A percentile compares a stretch with the other conserved stretches of the same genome.
phyloP scores from a whole-genome alignment of 805 yeast genomes.

The Yarrowia yakushimensis region DNA sequence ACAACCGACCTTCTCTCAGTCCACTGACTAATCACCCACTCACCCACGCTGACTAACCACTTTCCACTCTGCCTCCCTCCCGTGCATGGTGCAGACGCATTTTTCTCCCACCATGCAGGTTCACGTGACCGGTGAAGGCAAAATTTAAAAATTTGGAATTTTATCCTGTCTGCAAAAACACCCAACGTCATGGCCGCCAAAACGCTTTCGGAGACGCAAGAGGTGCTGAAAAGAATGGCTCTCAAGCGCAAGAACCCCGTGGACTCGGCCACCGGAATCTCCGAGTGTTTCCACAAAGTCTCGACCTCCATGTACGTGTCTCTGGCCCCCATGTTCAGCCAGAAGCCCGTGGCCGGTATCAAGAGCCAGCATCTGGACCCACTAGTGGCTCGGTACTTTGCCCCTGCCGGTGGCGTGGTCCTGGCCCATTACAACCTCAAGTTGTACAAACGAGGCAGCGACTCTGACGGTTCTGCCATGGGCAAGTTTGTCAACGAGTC shows the following conservation, averaged over 20 bases:
- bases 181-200: background rate
- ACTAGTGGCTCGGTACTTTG: conserved; percentile 75
- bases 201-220: conserved; percentile 1
- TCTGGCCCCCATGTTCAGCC: conserved; percentile 75
- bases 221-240: conserved; percentile 14
- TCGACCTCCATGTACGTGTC: conserved; percentile 70
- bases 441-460: conserved; percentile 40
- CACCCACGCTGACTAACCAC: background rate
- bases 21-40: background rate
- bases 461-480: conserved; percentile 40
- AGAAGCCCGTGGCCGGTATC: conserved; percentile 72
- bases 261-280: conserved; percentile 33
- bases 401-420: conserved; percentile 75
- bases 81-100: no score
- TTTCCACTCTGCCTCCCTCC: background rate
- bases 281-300: conserved; percentile 67
- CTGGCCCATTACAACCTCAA: conserved; percentile 69
- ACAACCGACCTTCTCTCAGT: no score
- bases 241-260: conserved; percentile 32
- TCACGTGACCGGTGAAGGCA: conserved; percentile 11
- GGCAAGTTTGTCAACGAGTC: conserved; percentile 72
- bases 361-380: conserved; percentile 87
- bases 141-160: conserved; percentile 10
- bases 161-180: background rate
- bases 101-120: background rate